These are phyloP conservation scores for Acanthamoeba triangularis DNA, from an alignment of 208 protist genomes.

Conservation along the genomic window DNA sequence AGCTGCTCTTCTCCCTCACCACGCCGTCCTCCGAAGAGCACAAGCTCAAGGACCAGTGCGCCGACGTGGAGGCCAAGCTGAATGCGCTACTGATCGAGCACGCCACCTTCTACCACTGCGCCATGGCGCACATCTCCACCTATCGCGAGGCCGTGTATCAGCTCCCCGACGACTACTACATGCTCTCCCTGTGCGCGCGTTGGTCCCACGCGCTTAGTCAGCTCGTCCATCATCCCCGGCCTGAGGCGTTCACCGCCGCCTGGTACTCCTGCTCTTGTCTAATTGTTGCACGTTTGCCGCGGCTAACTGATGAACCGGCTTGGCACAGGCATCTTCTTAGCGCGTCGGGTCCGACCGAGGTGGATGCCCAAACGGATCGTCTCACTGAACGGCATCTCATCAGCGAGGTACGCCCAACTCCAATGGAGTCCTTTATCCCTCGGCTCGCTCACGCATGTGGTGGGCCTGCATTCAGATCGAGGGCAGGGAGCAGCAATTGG, in stretches of 20 bases:
- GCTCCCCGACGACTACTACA: constrained; percentile 40
- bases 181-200: neutral
- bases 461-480: neutral
- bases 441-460: neutral
- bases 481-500: constrained; percentile 13
- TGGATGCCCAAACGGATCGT: neutral
- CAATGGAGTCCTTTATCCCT: too few relatives aligned
- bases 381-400: neutral
- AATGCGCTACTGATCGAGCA: constrained; percentile 1
- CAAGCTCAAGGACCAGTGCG: constrained; percentile 49
- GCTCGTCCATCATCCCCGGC: constrained; percentile 3
- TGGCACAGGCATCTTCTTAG: neutral
- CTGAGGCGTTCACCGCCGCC: neutral
- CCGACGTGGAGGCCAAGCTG: constrained; percentile 25
- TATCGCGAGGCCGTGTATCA: constrained; percentile 29
- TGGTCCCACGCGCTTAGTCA: neutral
- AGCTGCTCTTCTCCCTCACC: neutral
- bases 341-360: neutral
- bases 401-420: neutral
- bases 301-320: neutral
- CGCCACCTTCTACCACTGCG: neutral
- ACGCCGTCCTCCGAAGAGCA: constrained; percentile 20
- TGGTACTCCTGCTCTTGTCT: neutral
- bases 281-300: neutral
- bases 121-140: neutral